phyloP scores from a whole-genome alignment of 1,139 yeast genomes.

The Petasospora fabianii region DNA sequence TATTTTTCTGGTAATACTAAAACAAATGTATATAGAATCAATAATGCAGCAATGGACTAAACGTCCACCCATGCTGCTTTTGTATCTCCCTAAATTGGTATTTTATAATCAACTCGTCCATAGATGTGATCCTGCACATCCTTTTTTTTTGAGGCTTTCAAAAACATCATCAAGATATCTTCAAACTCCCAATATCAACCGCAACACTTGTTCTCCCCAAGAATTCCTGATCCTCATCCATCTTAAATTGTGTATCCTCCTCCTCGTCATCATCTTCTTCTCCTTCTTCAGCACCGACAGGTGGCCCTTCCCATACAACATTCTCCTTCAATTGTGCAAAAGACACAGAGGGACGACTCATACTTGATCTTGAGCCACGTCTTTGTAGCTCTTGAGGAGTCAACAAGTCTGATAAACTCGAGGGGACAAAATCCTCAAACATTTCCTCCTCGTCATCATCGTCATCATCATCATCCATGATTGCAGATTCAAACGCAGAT shows the following conservation, averaged over 20 bases:
- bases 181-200: too few species aligned
- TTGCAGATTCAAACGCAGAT: slow-evolving; percentile 34
- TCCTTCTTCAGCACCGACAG: slow-evolving; percentile 13
- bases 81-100: too few species aligned
- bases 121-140: too few species aligned
- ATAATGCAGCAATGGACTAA: too few species aligned
- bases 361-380: slow-evolving; percentile 64
- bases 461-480: slow-evolving; percentile 44
- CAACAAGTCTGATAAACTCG: slow-evolving; percentile 63
- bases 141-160: too few species aligned
- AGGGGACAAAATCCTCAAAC: slow-evolving; percentile 74
- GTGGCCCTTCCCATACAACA: slow-evolving; percentile 5
- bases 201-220: too few species aligned
- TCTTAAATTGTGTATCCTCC: slow-evolving; percentile 17
- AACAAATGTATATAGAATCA: too few species aligned
- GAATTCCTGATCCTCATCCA: slow-evolving; percentile 23
- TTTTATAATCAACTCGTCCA: too few species aligned
- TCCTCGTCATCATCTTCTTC: slow-evolving; percentile 12
- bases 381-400: slow-evolving; percentile 76
- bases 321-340: neutral
- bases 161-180: too few species aligned
- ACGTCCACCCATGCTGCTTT: too few species aligned
- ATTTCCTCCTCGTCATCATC: slow-evolving; percentile 35
- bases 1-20: too few species aligned
- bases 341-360: slow-evolving; percentile 10